Base-by-base conservation (phyloP, 306 rosid genomes). In the Quercus robur region DNA sequence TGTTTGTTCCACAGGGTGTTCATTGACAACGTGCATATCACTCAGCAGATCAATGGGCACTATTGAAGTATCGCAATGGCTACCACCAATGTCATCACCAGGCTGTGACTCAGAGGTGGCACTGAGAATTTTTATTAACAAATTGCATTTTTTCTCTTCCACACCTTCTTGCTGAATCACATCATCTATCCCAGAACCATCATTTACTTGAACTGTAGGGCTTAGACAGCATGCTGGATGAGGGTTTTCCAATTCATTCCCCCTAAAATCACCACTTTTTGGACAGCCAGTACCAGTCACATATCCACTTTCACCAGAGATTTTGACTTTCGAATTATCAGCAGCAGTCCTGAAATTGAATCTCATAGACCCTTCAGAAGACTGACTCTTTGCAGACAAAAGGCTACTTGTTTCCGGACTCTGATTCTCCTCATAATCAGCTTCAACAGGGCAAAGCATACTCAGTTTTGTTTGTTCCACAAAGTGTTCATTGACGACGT, bases 161-260 rank as follows among this genome's bases (percentile, higher is more conserved):
- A 49, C 25, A 35, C 52, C 57, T 19, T 38, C 68, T 23, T 26
- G 68, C 51, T 73, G 54, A 15, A 31, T 51, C 30, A 3, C 17
- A 56, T 74, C 33, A 3, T 58, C 56, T 31, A 38, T 15, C 3
- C n/a, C 70, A 61, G 56, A 66, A 19, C 58, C 77, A 72, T 20
- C 71, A 52, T 70, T 77, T 51, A 78, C 61, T 71, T 52, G 82
- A 71, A 71, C 12, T 71, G 4, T 57, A 77, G 72, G 19, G 62
- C 59, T 51, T 80, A 23, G 35, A 31, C 54, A 68, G 26, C 57
- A 35, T 5, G 57, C 31, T 21, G 15, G 14, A 38, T 19, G 56
- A 25, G 75, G 77, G 58, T 51, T 76, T 80, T 55, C 79, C 12
- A 13, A 33, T 64, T 77, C 71, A 71, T 30, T 74, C 35, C 21